Percentiles rank a stretch among this genome's conserved stretches.
phyloP scores from a whole-genome alignment of 345 rosid genomes.

The Eutrema yunnanense region DNA sequence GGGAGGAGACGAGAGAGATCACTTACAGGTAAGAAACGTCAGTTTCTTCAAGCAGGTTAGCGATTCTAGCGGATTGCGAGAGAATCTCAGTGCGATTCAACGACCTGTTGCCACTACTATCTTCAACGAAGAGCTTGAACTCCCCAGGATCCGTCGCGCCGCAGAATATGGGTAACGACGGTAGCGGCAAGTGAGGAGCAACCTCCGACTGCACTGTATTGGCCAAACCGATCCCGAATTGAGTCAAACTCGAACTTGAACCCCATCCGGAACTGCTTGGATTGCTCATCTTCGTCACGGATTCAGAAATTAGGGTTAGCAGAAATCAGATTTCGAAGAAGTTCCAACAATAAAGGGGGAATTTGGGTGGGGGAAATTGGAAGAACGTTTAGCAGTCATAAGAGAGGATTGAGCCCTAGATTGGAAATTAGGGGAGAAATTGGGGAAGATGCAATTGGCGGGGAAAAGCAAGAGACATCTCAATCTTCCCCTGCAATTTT shows the following conservation, averaged over 20 bases:
- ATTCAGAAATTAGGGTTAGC: constrained; percentile 25
- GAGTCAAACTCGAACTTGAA: constrained; percentile 35
- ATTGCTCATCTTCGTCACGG: constrained; percentile 54
- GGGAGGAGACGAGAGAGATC: constrained; percentile 9
- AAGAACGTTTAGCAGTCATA: constrained; percentile 18
- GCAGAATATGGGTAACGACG: constrained; percentile 80
- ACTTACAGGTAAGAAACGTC: constrained; percentile 94
- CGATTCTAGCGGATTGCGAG: constrained; percentile 61
- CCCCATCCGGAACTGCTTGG: constrained; percentile 38
- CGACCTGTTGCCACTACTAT: constrained; percentile 31
- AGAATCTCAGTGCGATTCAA: constrained; percentile 67
- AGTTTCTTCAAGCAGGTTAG: constrained; percentile 62
- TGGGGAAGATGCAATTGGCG: constrained; percentile 55
- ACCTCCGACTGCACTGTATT: constrained; percentile 93
- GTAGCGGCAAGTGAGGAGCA: constrained; percentile 83
- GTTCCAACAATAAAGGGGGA: constrained; percentile 10
- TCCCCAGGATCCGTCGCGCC: constrained; percentile 71
- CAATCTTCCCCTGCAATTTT: constrained; percentile 25
- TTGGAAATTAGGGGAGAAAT: constrained; percentile 18
- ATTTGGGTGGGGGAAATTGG: constrained; percentile 18
- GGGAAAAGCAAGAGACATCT: constrained; percentile 37
- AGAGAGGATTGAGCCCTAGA: constrained; percentile 44
- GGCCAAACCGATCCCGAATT: constrained; percentile 73
- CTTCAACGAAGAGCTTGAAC: constrained; percentile 61
- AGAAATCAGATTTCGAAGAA: constrained; percentile 7